Conservation (phyloP, 1,139 yeast genomes). For the Saccharomycopsis hybrid region DNA sequence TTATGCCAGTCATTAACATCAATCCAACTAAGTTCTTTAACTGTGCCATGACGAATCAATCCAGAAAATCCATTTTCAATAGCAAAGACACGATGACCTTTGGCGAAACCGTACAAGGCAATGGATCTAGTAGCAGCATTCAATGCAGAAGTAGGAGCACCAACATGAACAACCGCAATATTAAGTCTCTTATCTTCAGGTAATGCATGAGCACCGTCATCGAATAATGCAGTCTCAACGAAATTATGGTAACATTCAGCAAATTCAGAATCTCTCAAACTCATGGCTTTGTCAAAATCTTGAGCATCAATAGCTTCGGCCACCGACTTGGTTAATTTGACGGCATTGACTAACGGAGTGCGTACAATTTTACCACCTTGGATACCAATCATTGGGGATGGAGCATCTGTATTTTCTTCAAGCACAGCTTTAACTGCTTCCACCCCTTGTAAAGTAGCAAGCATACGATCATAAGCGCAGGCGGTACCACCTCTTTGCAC, state of each 20-base stretch:
- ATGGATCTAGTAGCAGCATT: conserved; percentile 73
- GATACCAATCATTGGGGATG: conserved; percentile 72
- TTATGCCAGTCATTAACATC: conserved; percentile 72
- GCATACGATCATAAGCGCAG: conserved; percentile 67
- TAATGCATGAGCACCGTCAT: conserved; percentile 45
- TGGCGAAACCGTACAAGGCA: conserved; percentile 66
- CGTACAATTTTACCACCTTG: conserved; percentile 66
- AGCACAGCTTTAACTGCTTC: conserved; percentile 76
- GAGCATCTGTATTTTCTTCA: conserved; percentile 51
- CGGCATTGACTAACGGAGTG: conserved; percentile 68
- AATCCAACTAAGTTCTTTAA: conserved; percentile 55
- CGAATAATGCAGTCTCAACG: conserved; percentile 49
- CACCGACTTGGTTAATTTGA: conserved; percentile 58
- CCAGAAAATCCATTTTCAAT: conserved; percentile 75
- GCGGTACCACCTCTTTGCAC: conserved; percentile 88
- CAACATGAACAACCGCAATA: conserved; percentile 69
- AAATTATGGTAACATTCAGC: conserved; percentile 60
- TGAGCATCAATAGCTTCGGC: conserved; percentile 57
- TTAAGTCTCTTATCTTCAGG: conserved; percentile 52
- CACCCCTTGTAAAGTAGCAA: conserved; percentile 79
- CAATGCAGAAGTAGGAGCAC: conserved; percentile 82
- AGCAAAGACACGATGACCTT: conserved; percentile 69
- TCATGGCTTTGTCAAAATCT: conserved; percentile 60
- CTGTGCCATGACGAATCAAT: conserved; percentile 66
- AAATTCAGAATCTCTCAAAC: conserved; percentile 65